These are phyloP conservation scores for Ceratocystis eucalypticola DNA, from an alignment of 2,329 filamentous ascomycete genomes.

Conservation along the genomic window DNA sequence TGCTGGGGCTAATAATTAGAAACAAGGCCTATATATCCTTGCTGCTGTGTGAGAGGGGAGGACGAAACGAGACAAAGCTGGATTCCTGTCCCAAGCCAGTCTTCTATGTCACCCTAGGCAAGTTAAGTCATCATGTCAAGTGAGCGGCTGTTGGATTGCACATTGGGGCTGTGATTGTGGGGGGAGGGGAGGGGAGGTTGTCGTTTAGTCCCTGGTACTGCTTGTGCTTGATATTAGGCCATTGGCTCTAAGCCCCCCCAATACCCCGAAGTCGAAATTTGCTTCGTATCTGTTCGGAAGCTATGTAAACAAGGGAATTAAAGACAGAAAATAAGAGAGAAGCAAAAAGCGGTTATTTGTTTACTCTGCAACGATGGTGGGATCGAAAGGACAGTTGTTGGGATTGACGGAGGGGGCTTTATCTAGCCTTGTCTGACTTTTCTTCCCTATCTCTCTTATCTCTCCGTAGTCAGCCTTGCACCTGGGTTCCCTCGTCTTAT, in stretches of 20 bases:
- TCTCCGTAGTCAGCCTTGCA: not conserved
- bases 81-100: too few species aligned
- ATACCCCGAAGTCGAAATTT: not conserved
- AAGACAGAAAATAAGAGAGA: not conserved
- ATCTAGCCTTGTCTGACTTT: not conserved
- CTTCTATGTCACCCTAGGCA: not conserved
- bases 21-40: not conserved
- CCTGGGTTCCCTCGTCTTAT: too few species aligned
- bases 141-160: not conserved
- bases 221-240: not conserved
- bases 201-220: not conserved
- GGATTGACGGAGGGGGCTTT: not conserved
- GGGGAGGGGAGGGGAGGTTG: not conserved
- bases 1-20: not conserved
- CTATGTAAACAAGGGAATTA: not conserved
- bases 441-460: not conserved
- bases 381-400: not conserved
- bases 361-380: too few species aligned
- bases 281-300: not conserved
- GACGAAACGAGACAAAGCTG: too few species aligned
- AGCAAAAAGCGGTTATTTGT: not conserved
- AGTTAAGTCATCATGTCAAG: not conserved
- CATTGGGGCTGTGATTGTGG: not conserved
- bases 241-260: not conserved
- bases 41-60: too few species aligned